A percentile compares a stretch with the other conserved stretches of the same genome.
Conservation (phyloP, 2,329 filamentous ascomycete genomes). For the Tolypocladium inflatum region DNA sequence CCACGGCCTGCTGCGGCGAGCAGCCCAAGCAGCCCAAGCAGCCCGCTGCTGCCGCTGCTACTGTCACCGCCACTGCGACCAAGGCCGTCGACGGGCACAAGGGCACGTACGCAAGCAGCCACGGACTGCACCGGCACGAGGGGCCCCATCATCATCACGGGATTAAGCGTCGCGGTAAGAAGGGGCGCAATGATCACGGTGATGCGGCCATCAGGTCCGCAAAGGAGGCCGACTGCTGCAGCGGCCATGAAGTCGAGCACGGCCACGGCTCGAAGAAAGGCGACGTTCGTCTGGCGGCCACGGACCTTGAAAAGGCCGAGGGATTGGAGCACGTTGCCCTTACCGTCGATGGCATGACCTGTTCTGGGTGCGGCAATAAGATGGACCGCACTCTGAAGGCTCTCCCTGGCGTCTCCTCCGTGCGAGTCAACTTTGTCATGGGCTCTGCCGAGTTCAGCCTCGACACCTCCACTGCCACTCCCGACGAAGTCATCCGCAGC, state of each 20-base stretch:
- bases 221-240: conserved; percentile 5
- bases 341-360: conserved; percentile 25
- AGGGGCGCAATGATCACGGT: conserved; percentile 4
- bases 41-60: background rate
- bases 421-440: conserved; percentile 28
- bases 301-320: conserved; percentile 16
- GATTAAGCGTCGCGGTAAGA: conserved; percentile 10
- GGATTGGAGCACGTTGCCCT: conserved; percentile 16
- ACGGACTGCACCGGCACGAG: conserved; percentile 1
- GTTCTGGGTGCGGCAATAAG: conserved; percentile 25
- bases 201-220: conserved; percentile 1
- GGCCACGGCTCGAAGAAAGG: background rate
- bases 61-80: background rate
- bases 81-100: background rate
- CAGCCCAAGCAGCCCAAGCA: conserved; percentile 3
- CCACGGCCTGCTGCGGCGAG: conserved; percentile 17
- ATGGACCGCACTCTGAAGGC: conserved; percentile 16
- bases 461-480: conserved; percentile 12
- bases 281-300: background rate
- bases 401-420: conserved; percentile 18
- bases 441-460: conserved; percentile 24
- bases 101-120: conserved; percentile 2
- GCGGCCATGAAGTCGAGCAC: conserved; percentile 4
- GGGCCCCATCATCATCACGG: conserved; percentile 11
- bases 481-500: conserved; percentile 16